phyloP scores from a whole-genome alignment of 805 yeast species.

The Saccharomycopsis synnaedendra region DNA sequence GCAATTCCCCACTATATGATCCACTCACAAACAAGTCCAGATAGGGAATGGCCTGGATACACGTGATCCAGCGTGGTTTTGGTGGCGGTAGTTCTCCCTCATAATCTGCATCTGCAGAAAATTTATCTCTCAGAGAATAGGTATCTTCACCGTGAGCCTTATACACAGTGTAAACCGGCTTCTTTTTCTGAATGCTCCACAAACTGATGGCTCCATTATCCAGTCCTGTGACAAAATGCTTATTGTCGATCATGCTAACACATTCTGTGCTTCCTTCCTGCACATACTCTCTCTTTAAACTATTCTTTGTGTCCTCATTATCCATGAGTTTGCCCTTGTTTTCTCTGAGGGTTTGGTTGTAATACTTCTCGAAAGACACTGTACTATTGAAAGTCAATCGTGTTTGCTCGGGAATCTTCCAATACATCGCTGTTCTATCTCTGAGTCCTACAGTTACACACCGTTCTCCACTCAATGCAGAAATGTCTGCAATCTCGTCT shows the following conservation, averaged over 20 bases:
- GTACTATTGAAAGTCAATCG: slow-evolving; percentile 86
- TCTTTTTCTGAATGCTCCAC: slow-evolving; percentile 88
- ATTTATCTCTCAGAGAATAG: slow-evolving; percentile 34
- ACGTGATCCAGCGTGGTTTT: slow-evolving; percentile 80
- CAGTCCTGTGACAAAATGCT: slow-evolving; percentile 88
- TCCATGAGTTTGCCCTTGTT: slow-evolving; percentile 23
- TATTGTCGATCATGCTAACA: slow-evolving; percentile 84
- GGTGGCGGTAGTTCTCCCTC: slow-evolving; percentile 39
- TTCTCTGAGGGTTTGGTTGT: slow-evolving; percentile 27
- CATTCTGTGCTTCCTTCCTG: slow-evolving; percentile 86
- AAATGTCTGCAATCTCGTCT: slow-evolving; percentile 72
- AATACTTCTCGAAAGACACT: slow-evolving; percentile 28
- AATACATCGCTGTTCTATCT: slow-evolving; percentile 88
- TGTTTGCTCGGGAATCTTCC: slow-evolving; percentile 95
- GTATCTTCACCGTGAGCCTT: slow-evolving; percentile 68
- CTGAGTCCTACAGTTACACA: slow-evolving; percentile 95
- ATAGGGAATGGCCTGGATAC: slow-evolving; percentile 72
- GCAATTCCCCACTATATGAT: slow-evolving; percentile 72
- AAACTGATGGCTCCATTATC: slow-evolving; percentile 86
- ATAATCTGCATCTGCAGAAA: slow-evolving; percentile 36
- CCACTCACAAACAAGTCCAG: slow-evolving; percentile 80
- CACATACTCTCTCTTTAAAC: slow-evolving; percentile 29
- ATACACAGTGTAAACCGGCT: slow-evolving; percentile 61
- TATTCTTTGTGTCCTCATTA: slow-evolving; percentile 24
- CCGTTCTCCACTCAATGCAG: slow-evolving; percentile 75